These are phyloP conservation scores for Debaryomyces fabryi DNA, from an alignment of 1,139 yeast genomes.

Conservation along the genomic window DNA sequence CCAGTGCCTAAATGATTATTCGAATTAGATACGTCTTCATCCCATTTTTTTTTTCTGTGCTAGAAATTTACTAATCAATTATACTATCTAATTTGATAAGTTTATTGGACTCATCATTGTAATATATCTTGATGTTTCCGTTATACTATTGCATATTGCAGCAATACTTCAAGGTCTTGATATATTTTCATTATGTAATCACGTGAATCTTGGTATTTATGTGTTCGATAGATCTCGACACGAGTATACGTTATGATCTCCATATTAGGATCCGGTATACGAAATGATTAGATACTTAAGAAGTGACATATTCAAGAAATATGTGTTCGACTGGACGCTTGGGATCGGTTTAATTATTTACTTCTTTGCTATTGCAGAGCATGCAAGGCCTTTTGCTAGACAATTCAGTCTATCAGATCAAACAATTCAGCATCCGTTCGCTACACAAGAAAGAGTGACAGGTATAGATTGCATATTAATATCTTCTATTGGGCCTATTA, in stretches of 20 bases:
- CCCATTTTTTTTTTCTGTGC: too few species aligned
- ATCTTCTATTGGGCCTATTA: constrained; percentile 26
- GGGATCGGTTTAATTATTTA: constrained; percentile 27
- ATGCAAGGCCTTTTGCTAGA: constrained; percentile 40
- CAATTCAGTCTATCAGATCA: constrained; percentile 38
- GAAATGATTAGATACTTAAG: constrained; percentile 5
- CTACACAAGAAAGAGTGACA: constrained; percentile 44
- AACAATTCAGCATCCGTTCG: constrained; percentile 49
- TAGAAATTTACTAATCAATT: too few species aligned
- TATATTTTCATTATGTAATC: too few species aligned
- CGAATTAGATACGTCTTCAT: too few species aligned
- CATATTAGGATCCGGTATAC: background rate
- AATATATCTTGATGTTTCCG: too few species aligned
- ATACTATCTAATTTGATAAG: too few species aligned
- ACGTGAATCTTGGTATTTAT: background rate
- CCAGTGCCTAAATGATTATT: too few species aligned
- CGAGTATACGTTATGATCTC: background rate
- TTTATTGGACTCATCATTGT: too few species aligned
- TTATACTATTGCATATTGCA: too few species aligned
- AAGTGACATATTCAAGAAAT: constrained; percentile 18
- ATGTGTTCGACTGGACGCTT: constrained; percentile 38
- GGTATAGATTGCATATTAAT: constrained; percentile 28
- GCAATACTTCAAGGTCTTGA: too few species aligned
- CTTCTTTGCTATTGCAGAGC: constrained; percentile 41
- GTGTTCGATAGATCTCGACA: background rate